Conservation (phyloP, 2,329 filamentous ascomycete genomes). For the Cladosporium sp. region DNA sequence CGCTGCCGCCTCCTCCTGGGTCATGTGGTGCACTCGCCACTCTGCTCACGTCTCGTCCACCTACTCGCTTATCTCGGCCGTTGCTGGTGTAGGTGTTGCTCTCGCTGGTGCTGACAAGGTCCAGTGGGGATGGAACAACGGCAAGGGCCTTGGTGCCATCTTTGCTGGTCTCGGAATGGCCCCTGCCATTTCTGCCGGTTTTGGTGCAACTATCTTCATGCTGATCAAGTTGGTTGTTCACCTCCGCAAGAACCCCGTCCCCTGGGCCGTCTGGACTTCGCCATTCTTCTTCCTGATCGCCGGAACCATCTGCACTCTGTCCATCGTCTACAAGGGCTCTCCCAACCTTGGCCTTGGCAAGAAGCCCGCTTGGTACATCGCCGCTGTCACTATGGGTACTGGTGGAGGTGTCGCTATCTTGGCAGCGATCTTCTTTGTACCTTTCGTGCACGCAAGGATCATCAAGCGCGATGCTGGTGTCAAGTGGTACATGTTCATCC, state of each 20-base stretch:
- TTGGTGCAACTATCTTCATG: slow-evolving; percentile 52
- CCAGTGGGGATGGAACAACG: slow-evolving; percentile 45
- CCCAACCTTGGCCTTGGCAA: slow-evolving; percentile 49
- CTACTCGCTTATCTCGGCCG: slow-evolving; percentile 60
- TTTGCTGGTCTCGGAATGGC: slow-evolving; percentile 50
- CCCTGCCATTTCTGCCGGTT: slow-evolving; percentile 49
- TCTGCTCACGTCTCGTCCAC: slow-evolving; percentile 63
- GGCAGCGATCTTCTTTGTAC: slow-evolving; percentile 43
- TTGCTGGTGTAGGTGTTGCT: slow-evolving; percentile 61
- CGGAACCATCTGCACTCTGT: slow-evolving; percentile 53
- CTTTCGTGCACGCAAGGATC: slow-evolving; percentile 36
- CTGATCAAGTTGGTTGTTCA: slow-evolving; percentile 53
- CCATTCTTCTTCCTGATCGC: slow-evolving; percentile 53
- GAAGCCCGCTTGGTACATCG: slow-evolving; percentile 44
- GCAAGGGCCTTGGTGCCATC: slow-evolving; percentile 47
- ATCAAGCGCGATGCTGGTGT: slow-evolving; percentile 37
- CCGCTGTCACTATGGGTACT: slow-evolving; percentile 51
- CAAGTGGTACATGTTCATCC: slow-evolving; percentile 35
- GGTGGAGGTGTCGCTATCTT: slow-evolving; percentile 41
- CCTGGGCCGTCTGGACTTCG: slow-evolving; percentile 51
- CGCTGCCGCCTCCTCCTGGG: slow-evolving; percentile 53
- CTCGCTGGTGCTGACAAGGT: slow-evolving; percentile 47
- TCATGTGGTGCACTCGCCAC: slow-evolving; percentile 57
- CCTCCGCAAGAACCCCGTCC: slow-evolving; percentile 50
- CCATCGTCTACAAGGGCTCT: slow-evolving; percentile 57